Evolutionary conservation across 2,329 filamentous ascomycete species (phyloP).

Genomic region (Didymella sp.): DNA sequence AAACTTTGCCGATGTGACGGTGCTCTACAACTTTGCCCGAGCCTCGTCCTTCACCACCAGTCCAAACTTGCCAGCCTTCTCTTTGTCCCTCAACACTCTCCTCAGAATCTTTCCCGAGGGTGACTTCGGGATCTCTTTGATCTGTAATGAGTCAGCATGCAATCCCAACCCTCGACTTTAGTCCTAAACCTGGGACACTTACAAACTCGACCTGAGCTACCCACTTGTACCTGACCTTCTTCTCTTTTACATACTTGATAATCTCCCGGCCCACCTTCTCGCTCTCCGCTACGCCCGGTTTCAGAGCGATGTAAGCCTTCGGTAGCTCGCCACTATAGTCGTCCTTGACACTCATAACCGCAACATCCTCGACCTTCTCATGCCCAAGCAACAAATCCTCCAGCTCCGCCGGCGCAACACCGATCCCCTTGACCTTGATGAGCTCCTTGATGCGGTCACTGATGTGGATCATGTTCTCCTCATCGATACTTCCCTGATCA

Average conservation of each 20-base stretch:
- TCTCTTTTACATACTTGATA: slow-evolving; percentile 52
- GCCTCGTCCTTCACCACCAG: slow-evolving; percentile 34
- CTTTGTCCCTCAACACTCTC: slow-evolving; percentile 53
- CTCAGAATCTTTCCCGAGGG: slow-evolving; percentile 58
- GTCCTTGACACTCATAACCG: slow-evolving; percentile 62
- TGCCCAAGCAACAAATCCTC: slow-evolving; percentile 69
- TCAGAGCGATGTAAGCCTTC: slow-evolving; percentile 55
- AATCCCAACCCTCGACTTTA: background rate
- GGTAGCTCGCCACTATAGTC: slow-evolving; percentile 60
- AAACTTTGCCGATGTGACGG: background rate
- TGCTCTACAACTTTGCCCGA: slow-evolving; percentile 51
- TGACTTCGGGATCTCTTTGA: slow-evolving; percentile 53
- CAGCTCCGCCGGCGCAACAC: slow-evolving; percentile 68
- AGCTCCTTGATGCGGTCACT: slow-evolving; percentile 71
- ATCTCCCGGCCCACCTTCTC: slow-evolving; percentile 51
- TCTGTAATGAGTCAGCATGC: background rate
- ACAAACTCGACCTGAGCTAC: slow-evolving; percentile 55
- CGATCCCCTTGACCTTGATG: slow-evolving; percentile 71
- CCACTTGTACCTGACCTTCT: slow-evolving; percentile 57
- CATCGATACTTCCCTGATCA: slow-evolving; percentile 63
- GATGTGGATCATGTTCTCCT: slow-evolving; percentile 64
- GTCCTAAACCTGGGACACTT: background rate
- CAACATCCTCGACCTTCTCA: slow-evolving; percentile 62
- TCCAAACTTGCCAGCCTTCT: slow-evolving; percentile 34
- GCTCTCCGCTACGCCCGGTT: slow-evolving; percentile 41